Evolutionary conservation across 192 early-diverging fungal genomes (phyloP).

Genomic region (Gamsiella multidivaricata): DNA sequence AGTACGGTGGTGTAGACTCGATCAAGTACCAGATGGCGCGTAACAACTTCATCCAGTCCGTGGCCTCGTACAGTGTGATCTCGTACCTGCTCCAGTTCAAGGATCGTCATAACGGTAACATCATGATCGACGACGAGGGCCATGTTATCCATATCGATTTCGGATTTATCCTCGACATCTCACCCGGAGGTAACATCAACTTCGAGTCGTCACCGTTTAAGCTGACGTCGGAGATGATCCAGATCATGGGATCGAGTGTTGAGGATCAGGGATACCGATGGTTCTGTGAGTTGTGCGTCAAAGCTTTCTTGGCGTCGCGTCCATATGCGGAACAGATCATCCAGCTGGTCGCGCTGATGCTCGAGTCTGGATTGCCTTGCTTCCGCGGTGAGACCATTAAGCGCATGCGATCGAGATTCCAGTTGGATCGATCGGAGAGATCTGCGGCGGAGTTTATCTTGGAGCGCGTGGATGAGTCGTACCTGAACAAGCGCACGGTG

Average conservation of each 20-base stretch:
- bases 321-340: slow-evolving; percentile 94
- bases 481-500: slow-evolving; percentile 91
- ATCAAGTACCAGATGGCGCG: slow-evolving; percentile 85
- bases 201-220: slow-evolving; percentile 98
- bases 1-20: slow-evolving; percentile 89
- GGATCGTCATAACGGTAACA: slow-evolving; percentile 99
- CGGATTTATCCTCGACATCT: slow-evolving; percentile 98
- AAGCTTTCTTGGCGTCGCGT: slow-evolving; percentile 89
- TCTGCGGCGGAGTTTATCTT: slow-evolving; percentile 98
- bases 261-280: slow-evolving; percentile 82
- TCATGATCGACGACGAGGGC: slow-evolving; percentile 97
- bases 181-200: slow-evolving; percentile 93
- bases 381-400: slow-evolving; percentile 96
- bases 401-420: slow-evolving; percentile 88
- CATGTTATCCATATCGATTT: slow-evolving; percentile 99
- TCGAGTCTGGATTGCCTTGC: slow-evolving; percentile 96
- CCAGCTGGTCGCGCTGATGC: slow-evolving; percentile 90
- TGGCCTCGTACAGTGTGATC: slow-evolving; percentile 95
- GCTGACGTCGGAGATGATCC: slow-evolving; percentile 95
- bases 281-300: slow-evolving; percentile 91
- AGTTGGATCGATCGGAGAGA: slow-evolving; percentile 88
- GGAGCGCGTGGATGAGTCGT: slow-evolving; percentile 86
- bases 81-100: slow-evolving; percentile 97
- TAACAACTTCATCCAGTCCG: slow-evolving; percentile 92
- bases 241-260: slow-evolving; percentile 93